Evolutionary conservation across 345 rosid genomes (phyloP), one percentile per base, ranked within the genome.

Genomic region (Brassica incana): DNA sequence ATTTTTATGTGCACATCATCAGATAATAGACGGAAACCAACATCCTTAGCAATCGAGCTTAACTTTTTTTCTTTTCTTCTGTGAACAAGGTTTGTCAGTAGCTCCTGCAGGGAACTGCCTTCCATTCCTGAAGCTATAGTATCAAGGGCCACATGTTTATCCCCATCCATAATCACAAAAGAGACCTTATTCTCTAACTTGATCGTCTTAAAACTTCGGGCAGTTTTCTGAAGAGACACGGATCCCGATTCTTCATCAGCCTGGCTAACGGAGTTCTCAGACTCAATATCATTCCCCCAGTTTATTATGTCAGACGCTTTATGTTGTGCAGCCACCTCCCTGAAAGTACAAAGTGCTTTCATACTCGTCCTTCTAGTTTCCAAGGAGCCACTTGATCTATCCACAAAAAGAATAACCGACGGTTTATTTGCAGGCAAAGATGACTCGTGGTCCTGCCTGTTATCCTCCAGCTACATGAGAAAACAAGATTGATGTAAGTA

Each of bases 21-120:
- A 1, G 97, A 91, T 72, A 95, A 80, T 69, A 95, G 92, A 76
- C 86, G 91, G 84, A 95, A 91, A 69, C 99, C 99, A 67, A 76
- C 86, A 77, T 89, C 90, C 86, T 93, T 93, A 56, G 98, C 99
- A 59, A 95, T 82, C 63, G 87, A 84, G 80, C 93, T 89, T 75
- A 95, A 78, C 73, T 87, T 89, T 29, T 75, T 80, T 78, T 84
- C 91, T 73, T 87, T 84, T 82, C 85, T 90, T 72, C 88, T 85
- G 78, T 90, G 89, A 84, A 92, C 77, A 84, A 95, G 78, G 69
- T 86, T 79, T 59, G 64, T 76, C 81, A 95, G 85, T 76, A 89
- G 81, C 82, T 90, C 98, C 62, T 87, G 88, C 87, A 91, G 81
- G 74, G 94, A 90, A 82, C 84, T 89, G 25, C 90, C 94, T 64